Base-by-base conservation (phyloP, 257 asterid genomes). In the Eucommia ulmoides region DNA sequence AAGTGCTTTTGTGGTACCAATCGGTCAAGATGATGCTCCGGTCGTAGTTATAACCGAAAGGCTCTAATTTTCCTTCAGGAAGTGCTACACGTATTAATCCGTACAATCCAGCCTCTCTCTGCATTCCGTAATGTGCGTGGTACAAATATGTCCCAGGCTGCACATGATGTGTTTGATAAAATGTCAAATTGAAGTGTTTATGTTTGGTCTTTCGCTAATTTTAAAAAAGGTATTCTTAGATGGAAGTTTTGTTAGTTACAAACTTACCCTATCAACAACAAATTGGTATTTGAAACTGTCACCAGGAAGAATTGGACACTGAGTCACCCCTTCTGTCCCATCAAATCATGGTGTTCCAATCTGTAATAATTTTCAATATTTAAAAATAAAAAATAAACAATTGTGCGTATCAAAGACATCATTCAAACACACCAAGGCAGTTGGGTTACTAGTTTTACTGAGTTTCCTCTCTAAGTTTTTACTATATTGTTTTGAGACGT, bases 61-160 rank as follows among this genome's bases (percentile, higher is more conserved):
- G 96, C 70, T 89, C 96, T 0, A 64, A 22, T 49, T 68, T 65
- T 22, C 89, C 89, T 15, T 63, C 55, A 0, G 95, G 92, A 7
- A 74, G 71, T 22, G 66, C 49, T 0, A 89, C 98, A 0, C 67
- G 74, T 41, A 89, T 64, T 48, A 84, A 66, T 23, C 98, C 96
- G 20, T 80, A 72, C 19, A 85, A 44, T 2, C 98, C 98, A 0
- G 80, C 76, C 45, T 71, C 88, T 61, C 94, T 71, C 65, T 82
- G 98, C 96, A 85, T 82, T 1, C 96, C 98, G 48, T 89, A 89
- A 70, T 85, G 98, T 26, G 93, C 92, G 61, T 89, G 98, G 51
- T 89, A 89, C 51, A 89, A 20, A 46, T 80, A 89, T 50, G 96
- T 85, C 26, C 98, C 98, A 0, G 84, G 66, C 96, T 89, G 81